Conservation (phyloP, 129 eudicot species). For the Calendula officinalis region DNA sequence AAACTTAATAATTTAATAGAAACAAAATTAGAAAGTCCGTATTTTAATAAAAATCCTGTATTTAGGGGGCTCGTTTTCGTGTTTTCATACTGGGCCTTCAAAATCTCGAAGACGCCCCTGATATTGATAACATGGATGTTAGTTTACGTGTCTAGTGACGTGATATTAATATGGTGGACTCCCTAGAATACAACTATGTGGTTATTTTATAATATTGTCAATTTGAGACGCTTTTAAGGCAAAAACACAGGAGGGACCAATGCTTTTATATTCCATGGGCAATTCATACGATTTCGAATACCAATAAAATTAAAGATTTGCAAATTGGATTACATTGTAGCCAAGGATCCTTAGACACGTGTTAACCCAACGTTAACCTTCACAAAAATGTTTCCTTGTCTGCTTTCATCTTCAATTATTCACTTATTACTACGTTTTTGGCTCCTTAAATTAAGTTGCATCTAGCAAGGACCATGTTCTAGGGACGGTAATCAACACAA, state of each 20-base stretch:
- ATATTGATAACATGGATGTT: too few relatives aligned
- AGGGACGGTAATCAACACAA: slow-evolving; percentile 24
- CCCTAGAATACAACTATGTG: too few relatives aligned
- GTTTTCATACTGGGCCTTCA: too few relatives aligned
- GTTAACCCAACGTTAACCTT: slow-evolving; percentile 25
- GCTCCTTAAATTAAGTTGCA: slow-evolving; percentile 27
- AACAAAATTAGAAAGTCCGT: too few relatives aligned
- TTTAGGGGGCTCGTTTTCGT: too few relatives aligned
- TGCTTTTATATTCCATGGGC: slow-evolving; percentile 29
- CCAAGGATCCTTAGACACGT: slow-evolving; percentile 21
- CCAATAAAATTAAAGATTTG: slow-evolving; percentile 27
- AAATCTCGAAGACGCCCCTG: too few relatives aligned
- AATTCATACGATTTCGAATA: slow-evolving; percentile 22
- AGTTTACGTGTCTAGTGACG: too few relatives aligned
- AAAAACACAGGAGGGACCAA: slow-evolving; percentile 28
- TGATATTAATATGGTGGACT: too few relatives aligned
- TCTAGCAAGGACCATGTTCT: slow-evolving; percentile 39
- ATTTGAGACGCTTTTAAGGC: background rate
- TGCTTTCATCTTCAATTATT: slow-evolving; percentile 18
- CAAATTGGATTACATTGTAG: slow-evolving; percentile 24
- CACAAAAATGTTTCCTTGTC: slow-evolving; percentile 37
- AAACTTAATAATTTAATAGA: too few relatives aligned
- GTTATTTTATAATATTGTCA: slow-evolving; percentile 7
- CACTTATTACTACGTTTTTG: slow-evolving; percentile 18
- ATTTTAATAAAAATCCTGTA: too few relatives aligned